Evolutionary conservation across 768 basidiomycete genomes (phyloP).

Genomic region (Russula sp.): DNA sequence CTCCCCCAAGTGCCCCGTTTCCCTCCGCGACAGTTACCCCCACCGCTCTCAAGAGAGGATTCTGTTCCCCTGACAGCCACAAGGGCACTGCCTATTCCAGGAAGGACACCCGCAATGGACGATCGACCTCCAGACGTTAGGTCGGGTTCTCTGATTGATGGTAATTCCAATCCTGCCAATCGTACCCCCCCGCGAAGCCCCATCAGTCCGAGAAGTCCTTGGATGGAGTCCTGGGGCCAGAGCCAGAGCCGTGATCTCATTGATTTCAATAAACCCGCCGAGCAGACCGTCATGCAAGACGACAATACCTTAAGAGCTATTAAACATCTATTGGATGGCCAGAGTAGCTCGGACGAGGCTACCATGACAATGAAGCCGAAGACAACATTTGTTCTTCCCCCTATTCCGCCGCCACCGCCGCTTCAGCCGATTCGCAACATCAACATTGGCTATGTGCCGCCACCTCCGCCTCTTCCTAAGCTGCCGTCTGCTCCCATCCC

Average conservation of each 20-base stretch:
- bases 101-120: conserved; percentile 14
- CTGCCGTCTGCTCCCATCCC: conserved; percentile 10
- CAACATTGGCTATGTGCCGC: conserved; percentile 19
- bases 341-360: conserved; percentile 17
- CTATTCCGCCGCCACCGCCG: conserved; percentile 19
- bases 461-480: conserved; percentile 18
- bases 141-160: conserved; percentile 5
- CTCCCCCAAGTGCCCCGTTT: conserved; percentile 26
- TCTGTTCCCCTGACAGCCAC: background rate
- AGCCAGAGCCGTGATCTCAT: conserved; percentile 14
- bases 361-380: conserved; percentile 15
- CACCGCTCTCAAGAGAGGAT: conserved; percentile 17
- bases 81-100: conserved; percentile 16
- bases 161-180: background rate
- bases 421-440: conserved; percentile 11
- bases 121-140: conserved; percentile 15
- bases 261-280: conserved; percentile 18
- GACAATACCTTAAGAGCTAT: conserved; percentile 15
- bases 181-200: conserved; percentile 55
- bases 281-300: conserved; percentile 19
- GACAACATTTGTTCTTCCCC: conserved; percentile 11
- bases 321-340: conserved; percentile 15
- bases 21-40: conserved; percentile 17
- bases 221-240: conserved; percentile 25
- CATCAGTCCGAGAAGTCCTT: conserved; percentile 43